Conservation (phyloP, 352 stramenopile species). For the Phytopythium litorale region DNA sequence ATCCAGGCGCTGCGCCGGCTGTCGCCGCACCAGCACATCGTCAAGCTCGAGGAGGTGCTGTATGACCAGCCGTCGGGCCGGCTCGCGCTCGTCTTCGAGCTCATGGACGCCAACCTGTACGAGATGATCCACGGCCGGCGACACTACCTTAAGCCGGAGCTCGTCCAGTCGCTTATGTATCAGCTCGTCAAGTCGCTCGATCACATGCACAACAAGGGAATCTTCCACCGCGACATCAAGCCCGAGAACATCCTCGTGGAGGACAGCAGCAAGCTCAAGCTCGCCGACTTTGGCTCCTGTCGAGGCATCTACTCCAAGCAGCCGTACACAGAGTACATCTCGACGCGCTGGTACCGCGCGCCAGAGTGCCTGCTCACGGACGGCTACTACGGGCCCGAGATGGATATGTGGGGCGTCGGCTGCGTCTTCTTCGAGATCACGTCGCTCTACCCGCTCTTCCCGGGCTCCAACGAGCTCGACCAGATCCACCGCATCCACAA, state of each 20-base stretch:
- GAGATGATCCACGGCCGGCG: slow-evolving; percentile 92
- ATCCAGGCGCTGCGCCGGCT: slow-evolving; percentile 93
- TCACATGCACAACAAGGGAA: slow-evolving; percentile 96
- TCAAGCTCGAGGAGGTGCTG: slow-evolving; percentile 95
- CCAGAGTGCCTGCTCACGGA: slow-evolving; percentile 94
- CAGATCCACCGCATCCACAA: slow-evolving; percentile 96
- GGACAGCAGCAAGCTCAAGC: slow-evolving; percentile 79
- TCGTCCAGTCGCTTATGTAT: slow-evolving; percentile 86
- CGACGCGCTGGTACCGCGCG: slow-evolving; percentile 94
- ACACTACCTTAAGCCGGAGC: slow-evolving; percentile 85
- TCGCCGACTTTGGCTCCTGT: slow-evolving; percentile 95
- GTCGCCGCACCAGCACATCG: slow-evolving; percentile 93
- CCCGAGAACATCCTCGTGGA: slow-evolving; percentile 96
- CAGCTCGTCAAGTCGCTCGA: slow-evolving; percentile 94
- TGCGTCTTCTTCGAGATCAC: slow-evolving; percentile 97
- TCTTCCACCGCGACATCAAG: slow-evolving; percentile 97
- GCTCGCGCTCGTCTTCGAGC: slow-evolving; percentile 95
- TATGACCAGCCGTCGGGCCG: slow-evolving; percentile 91
- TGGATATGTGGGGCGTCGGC: slow-evolving; percentile 95
- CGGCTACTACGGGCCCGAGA: slow-evolving; percentile 94
- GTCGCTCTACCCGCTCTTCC: slow-evolving; percentile 93
- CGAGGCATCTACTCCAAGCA: slow-evolving; percentile 94
- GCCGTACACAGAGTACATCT: slow-evolving; percentile 97
- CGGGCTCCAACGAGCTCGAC: slow-evolving; percentile 92
- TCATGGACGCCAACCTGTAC: slow-evolving; percentile 97